These are phyloP conservation scores for Manihot esculenta DNA, from an alignment of 441 rosid species.

Conservation along the genomic window DNA sequence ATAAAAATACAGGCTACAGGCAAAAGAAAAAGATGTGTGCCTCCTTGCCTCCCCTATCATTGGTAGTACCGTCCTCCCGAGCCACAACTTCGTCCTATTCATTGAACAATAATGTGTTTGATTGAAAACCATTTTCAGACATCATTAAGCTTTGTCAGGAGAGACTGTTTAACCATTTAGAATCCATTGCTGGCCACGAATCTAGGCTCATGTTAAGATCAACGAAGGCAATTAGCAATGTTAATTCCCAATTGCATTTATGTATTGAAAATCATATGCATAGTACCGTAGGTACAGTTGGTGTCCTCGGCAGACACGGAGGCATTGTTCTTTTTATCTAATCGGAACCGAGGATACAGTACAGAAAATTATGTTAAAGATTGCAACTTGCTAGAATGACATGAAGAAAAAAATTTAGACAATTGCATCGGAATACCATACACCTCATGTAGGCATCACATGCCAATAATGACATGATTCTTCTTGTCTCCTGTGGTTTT, in stretches of 20 bases:
- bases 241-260: not conserved
- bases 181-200: conserved; percentile 4
- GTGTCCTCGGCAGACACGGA: not conserved
- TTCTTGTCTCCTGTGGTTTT: not conserved
- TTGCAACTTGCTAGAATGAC: not conserved
- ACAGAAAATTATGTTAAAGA: not conserved
- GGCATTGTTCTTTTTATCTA: not conserved
- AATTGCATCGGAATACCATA: not conserved
- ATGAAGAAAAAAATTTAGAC: not conserved
- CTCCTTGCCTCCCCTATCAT: conserved; percentile 7
- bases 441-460: conserved; percentile 7
- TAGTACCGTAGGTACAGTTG: not conserved
- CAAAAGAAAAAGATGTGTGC: not conserved
- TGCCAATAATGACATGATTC: conserved; percentile 13
- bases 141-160: not conserved
- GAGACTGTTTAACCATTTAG: not conserved
- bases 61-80: not conserved
- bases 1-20: conserved; percentile 1
- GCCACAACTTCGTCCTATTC: conserved; percentile 6
- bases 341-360: not conserved
- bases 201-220: conserved; percentile 16
- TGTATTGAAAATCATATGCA: not conserved
- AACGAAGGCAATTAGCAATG: not conserved
- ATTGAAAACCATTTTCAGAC: not conserved
- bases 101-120: conserved; percentile 1